Conservation (phyloP, 2,329 filamentous ascomycete genomes). For the Aspergillus udagawae region DNA sequence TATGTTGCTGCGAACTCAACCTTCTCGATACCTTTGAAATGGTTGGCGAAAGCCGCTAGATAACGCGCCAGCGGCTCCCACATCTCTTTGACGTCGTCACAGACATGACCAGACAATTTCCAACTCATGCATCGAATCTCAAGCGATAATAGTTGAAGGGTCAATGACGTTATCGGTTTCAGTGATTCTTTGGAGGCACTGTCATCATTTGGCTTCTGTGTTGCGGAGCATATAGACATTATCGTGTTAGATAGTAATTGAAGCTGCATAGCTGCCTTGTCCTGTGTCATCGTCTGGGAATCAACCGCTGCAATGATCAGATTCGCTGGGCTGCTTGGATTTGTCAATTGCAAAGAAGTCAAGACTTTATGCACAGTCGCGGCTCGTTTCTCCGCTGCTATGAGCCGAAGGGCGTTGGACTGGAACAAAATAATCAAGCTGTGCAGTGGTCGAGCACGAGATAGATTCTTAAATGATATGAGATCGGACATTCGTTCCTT, state of each 20-base stretch:
- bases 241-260: slow-evolving; percentile 41
- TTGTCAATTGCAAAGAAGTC: slow-evolving; percentile 29
- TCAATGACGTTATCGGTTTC: slow-evolving; percentile 29
- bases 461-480: slow-evolving; percentile 30
- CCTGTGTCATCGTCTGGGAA: slow-evolving; percentile 29
- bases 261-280: slow-evolving; percentile 43
- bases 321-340: slow-evolving; percentile 36
- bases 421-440: slow-evolving; percentile 38
- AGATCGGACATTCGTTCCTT: slow-evolving; percentile 38
- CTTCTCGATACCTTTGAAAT: slow-evolving; percentile 31
- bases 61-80: slow-evolving; percentile 42
- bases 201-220: slow-evolving; percentile 14
- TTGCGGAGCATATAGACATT: slow-evolving; percentile 28
- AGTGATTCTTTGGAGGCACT: slow-evolving; percentile 18
- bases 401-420: slow-evolving; percentile 36
- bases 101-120: slow-evolving; percentile 39
- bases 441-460: slow-evolving; percentile 23
- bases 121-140: slow-evolving; percentile 41
- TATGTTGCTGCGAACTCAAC: slow-evolving; percentile 36
- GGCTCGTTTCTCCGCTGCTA: slow-evolving; percentile 31
- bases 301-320: slow-evolving; percentile 38
- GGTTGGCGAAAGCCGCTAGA: slow-evolving; percentile 33
- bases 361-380: slow-evolving; percentile 30
- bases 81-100: slow-evolving; percentile 40
- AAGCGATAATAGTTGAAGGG: slow-evolving; percentile 40